These are phyloP conservation scores for Biscutella laevigata DNA, from an alignment of 441 rosid genomes.

Conservation along the genomic window DNA sequence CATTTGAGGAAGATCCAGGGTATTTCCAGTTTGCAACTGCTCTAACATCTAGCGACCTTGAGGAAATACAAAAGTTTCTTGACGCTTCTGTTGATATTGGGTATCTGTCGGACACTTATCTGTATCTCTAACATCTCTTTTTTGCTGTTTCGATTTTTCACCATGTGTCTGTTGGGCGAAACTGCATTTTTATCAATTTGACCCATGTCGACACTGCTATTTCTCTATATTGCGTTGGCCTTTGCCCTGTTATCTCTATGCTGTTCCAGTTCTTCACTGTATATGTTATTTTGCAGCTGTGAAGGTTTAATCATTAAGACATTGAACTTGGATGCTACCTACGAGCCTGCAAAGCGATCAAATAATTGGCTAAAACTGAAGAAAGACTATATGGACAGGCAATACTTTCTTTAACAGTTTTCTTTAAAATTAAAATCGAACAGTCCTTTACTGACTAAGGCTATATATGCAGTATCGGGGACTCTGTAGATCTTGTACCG, in stretches of 20 bases:
- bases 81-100: slow-evolving; percentile 77
- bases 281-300: slow-evolving; percentile 50
- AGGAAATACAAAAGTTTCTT: slow-evolving; percentile 85
- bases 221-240: not conserved
- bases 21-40: slow-evolving; percentile 81
- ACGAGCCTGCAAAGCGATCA: slow-evolving; percentile 91
- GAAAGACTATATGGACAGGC: slow-evolving; percentile 93
- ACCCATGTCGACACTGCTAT: not conserved
- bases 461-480: slow-evolving; percentile 67
- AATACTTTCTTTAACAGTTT: slow-evolving; percentile 7
- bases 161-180: slow-evolving; percentile 20
- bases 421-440: not conserved
- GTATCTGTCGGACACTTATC: slow-evolving; percentile 33
- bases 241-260: not conserved
- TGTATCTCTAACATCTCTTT: slow-evolving; percentile 22
- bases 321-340: slow-evolving; percentile 76
- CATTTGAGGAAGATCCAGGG: slow-evolving; percentile 79
- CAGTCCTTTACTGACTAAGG: slow-evolving; percentile 8
- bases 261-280: slow-evolving; percentile 1
- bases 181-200: not conserved
- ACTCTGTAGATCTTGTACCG: slow-evolving; percentile 87
- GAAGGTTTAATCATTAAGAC: slow-evolving; percentile 96
- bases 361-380: slow-evolving; percentile 86
- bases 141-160: not conserved
- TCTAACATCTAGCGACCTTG: slow-evolving; percentile 72